Conservation (phyloP, 345 rosid species). For the Citrus reticulata region DNA sequence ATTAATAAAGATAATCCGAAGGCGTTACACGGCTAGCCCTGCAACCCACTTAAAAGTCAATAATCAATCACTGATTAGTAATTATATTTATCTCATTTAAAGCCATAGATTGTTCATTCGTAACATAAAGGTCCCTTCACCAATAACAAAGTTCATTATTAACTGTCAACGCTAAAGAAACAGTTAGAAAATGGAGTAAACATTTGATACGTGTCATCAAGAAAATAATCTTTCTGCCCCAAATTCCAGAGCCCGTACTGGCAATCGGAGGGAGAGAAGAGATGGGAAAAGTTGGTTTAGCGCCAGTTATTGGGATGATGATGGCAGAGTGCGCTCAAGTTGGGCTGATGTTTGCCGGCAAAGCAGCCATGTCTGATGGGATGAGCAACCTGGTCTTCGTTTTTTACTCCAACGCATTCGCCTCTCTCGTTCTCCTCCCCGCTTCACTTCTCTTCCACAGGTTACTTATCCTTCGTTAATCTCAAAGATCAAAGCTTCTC, state of each 20-base stretch:
- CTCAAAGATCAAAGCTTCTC: neutral
- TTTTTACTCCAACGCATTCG: slow-evolving; percentile 58
- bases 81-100: too few relatives aligned
- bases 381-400: slow-evolving; percentile 48
- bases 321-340: slow-evolving; percentile 63
- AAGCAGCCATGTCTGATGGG: slow-evolving; percentile 55
- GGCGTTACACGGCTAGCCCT: too few relatives aligned
- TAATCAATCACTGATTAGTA: too few relatives aligned
- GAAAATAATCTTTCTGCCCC: neutral
- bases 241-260: neutral
- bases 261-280: neutral
- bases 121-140: too few relatives aligned
- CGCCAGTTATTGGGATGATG: slow-evolving; percentile 44
- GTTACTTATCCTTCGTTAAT: slow-evolving; percentile 1
- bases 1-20: too few relatives aligned
- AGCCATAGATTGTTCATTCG: too few relatives aligned
- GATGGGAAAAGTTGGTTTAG: slow-evolving; percentile 29
- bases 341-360: slow-evolving; percentile 46
- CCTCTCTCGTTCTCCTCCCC: slow-evolving; percentile 55
- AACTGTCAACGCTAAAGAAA: too few relatives aligned
- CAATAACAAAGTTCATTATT: too few relatives aligned
- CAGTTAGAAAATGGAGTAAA: too few relatives aligned
- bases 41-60: too few relatives aligned
- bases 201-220: neutral
- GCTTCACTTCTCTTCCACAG: slow-evolving; percentile 46